Base-by-base conservation (phyloP, 306 rosid species). In the Aeschynomene evenia region DNA sequence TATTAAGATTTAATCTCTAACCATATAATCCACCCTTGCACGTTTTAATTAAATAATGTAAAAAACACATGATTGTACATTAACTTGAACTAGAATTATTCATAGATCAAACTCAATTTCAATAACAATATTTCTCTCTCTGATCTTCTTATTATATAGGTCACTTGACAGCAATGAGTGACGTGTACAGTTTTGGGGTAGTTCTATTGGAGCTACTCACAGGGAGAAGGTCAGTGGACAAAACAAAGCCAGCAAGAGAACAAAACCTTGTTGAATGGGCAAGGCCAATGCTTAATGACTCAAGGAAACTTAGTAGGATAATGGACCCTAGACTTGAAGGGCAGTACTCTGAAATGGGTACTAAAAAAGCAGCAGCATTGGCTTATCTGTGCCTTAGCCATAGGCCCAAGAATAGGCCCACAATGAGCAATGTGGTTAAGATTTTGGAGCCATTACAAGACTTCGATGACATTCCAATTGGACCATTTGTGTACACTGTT, bases 81-180 rank as follows among this genome's bases (percentile, higher is more conserved):
- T 12, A 22, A 55, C 21, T 66, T 46, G 55, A 24, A 10, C 1
- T 70, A 33, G 10, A 52, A 29, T 52, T 49, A 4, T 20, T 59
- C 39, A 31, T 1, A 64, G 23, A n/a, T n/a, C 65, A 49, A 51
- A 68, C 4, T 55, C 7, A 68, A 39, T 39, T 9, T 9, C 2
- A 11, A 39, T 49, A n/a, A 24, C 10, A n/a, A 29, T 43, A 0
- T 43, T 65, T 2, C 45, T 34, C 36, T 45, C 11, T 64, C 4
- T 60, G 2, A 2, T 55, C 24, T 49, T 46, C 8, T 65, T 6
- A 61, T 2, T 14, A 24, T n/a, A 52, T 46, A 89, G 96, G 98
- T 70, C 98, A 93, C 77, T 86, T 92, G 66, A 92, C 98, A 16
- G 89, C 98, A 6, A 88, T 70, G 96, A 92, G 98, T 46, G 98